Evolutionary conservation across 2,329 filamentous ascomycete species (phyloP).

Genomic region (Penicillium sp.): DNA sequence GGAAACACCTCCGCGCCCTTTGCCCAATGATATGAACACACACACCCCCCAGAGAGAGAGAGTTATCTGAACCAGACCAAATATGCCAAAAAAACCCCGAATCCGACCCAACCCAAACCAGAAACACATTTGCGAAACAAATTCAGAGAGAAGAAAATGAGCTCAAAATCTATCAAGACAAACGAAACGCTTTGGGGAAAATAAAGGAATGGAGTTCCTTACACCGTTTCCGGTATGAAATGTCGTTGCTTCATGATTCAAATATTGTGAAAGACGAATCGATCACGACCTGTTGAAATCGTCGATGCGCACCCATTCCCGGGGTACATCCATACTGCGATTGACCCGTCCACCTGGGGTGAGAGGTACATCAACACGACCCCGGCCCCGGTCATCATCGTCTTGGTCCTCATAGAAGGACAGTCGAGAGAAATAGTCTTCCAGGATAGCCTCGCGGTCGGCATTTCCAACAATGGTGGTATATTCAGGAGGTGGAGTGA

Average conservation of each 20-base stretch:
- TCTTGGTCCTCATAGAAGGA: slow-evolving; percentile 67
- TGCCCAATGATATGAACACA: slow-evolving; percentile 7
- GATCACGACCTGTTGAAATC: slow-evolving; percentile 30
- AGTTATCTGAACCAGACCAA: neutral
- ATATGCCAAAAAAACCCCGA: neutral
- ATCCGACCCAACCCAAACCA: slow-evolving; percentile 7
- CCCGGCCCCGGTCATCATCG: slow-evolving; percentile 53
- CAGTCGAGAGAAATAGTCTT: slow-evolving; percentile 84
- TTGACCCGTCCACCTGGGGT: slow-evolving; percentile 67
- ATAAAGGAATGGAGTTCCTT: slow-evolving; percentile 1
- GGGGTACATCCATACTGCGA: slow-evolving; percentile 66
- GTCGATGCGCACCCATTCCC: slow-evolving; percentile 56
- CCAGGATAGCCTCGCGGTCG: slow-evolving; percentile 69
- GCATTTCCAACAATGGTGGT: slow-evolving; percentile 73
- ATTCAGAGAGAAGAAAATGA: neutral
- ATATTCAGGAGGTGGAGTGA: slow-evolving; percentile 85
- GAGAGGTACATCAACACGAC: slow-evolving; percentile 61
- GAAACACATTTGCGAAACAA: slow-evolving; percentile 6
- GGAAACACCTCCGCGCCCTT: slow-evolving; percentile 10
- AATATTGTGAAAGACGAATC: slow-evolving; percentile 16
- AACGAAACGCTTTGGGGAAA: neutral
- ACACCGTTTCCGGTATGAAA: slow-evolving; percentile 19
- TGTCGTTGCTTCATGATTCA: slow-evolving; percentile 28
- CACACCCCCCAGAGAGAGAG: too few relatives aligned
- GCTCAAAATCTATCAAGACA: neutral